phyloP scores from a whole-genome alignment of 164 flowering plant species.

The Saururus chinensis region DNA sequence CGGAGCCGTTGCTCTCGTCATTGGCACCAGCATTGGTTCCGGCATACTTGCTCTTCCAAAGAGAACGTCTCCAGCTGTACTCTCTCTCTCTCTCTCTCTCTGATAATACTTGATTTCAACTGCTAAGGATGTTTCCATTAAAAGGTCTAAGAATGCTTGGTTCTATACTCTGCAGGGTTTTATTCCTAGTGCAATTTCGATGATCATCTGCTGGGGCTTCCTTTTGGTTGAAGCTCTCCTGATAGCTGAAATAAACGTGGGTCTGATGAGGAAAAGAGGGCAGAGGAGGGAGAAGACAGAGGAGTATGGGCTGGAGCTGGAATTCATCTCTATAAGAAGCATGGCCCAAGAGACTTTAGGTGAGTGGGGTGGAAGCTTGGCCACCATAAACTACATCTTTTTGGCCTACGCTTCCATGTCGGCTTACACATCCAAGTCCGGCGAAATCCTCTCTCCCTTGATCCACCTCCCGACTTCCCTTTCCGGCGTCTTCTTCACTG shows the following conservation, averaged over 20 bases:
- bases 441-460: conserved; percentile 48
- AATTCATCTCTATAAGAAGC: conserved; percentile 60
- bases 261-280: conserved; percentile 24
- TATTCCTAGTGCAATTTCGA: conserved; percentile 48
- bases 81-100: conserved; percentile 7
- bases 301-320: conserved; percentile 24
- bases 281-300: conserved; percentile 15
- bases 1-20: conserved; percentile 69
- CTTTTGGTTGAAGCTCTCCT: conserved; percentile 68
- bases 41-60: conserved; percentile 73
- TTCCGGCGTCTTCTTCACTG: conserved; percentile 46
- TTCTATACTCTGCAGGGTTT: conserved; percentile 40
- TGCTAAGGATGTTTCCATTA: not conserved
- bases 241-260: conserved; percentile 57
- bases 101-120: too few relatives aligned
- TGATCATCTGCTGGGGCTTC: conserved; percentile 65
- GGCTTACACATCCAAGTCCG: conserved; percentile 58
- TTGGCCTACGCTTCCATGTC: conserved; percentile 64
- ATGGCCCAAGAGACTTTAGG: conserved; percentile 83
- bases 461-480: conserved; percentile 38
- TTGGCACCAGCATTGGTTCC: conserved; percentile 76
- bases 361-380: conserved; percentile 52
- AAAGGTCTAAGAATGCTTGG: not conserved
- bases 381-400: conserved; percentile 47
- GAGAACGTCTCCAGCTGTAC: conserved; percentile 70